Percentiles rank a stretch among this genome's conserved stretches.
Evolutionary conservation across 108 stramenopile species (phyloP).

Genomic region (Aurantiochytrium sp.): DNA sequence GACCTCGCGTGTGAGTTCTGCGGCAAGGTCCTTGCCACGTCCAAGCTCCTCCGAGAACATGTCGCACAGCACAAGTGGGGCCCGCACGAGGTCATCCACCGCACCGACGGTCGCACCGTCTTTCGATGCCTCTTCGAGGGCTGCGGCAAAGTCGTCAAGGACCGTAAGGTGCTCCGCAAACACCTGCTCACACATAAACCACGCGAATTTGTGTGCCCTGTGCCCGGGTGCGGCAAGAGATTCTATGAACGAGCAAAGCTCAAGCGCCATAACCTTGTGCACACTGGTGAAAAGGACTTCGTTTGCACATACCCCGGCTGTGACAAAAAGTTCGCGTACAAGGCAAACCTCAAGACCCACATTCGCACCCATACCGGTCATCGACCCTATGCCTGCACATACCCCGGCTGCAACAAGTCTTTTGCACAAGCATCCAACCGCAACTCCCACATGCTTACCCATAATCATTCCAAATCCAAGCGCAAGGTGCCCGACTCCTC

Average conservation of each 20-base stretch:
- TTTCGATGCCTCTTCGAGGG: not conserved
- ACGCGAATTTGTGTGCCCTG: not conserved
- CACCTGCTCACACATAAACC: not conserved
- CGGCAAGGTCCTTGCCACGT: not conserved
- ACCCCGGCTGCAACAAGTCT: conserved; percentile 9
- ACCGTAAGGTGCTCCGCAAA: not conserved
- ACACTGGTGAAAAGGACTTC: conserved; percentile 8
- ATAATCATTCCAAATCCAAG: not conserved
- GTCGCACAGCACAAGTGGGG: conserved; percentile 10
- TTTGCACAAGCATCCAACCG: conserved; percentile 1
- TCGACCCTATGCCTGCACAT: not conserved
- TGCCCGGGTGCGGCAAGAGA: not conserved
- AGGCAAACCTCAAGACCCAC: not conserved
- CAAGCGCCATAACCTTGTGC: not conserved
- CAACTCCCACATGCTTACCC: not conserved
- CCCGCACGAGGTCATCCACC: not conserved
- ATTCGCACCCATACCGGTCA: conserved; percentile 6
- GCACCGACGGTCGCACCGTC: not conserved
- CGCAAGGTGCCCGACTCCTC: not conserved
- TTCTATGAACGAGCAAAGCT: not conserved
- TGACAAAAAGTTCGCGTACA: conserved; percentile 11
- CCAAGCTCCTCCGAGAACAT: not conserved
- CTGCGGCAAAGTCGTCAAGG: conserved; percentile 3
- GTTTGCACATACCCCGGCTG: not conserved
- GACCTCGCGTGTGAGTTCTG: not conserved